Base-by-base conservation (phyloP, 1,284 basidiomycete species). In the Megacollybia platyphylla region DNA sequence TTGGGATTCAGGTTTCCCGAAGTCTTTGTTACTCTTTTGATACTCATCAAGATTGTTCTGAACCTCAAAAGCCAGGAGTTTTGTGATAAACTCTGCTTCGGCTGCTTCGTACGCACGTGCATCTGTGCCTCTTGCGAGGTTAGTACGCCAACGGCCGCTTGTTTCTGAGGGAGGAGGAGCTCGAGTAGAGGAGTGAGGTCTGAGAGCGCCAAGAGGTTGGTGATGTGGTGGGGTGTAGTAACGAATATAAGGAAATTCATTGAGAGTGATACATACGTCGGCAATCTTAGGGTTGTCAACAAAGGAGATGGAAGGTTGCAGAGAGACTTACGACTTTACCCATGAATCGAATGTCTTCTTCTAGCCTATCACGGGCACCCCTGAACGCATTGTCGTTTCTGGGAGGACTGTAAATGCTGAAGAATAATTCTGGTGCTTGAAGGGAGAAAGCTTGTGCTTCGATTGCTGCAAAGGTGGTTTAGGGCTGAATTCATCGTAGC, bases 171-270 rank as follows among this genome's bases (percentile, higher is more conserved):
- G 76, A n/a, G 81, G 74, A 9, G 76, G 70, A 18, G 74, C 65
- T 36, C 77, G 68, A 39, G 74, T 77, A 51, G 73, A 63, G 4
- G 62, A 63, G 48, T 76, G 62, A 4, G 82, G 82, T 49, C 80
- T 78, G 35, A 93, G 72, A 0, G 93, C 80, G 1, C 96, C 94
- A 11, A 98, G 70, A 0, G 92, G 90, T 1, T 72, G 69, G 55
- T 96, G 89, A 52, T 87, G 76, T 7, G 75, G 64, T 3, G 94
- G 91, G 43, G 87, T 66, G 60, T 97, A 97, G 64, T 97, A 98
- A 18, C 96, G 85, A 51, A 98, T 87, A 57, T 81, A 84, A 0
- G 96, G 96, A 54, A 85, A 91, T 59, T 99, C 96, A 57, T 92
- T 87, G 40, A 98, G 65, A 0, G 89, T 81, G 18, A 97, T 84